phyloP scores from a whole-genome alignment of 257 asterid species.

The Henckelia pumila region DNA sequence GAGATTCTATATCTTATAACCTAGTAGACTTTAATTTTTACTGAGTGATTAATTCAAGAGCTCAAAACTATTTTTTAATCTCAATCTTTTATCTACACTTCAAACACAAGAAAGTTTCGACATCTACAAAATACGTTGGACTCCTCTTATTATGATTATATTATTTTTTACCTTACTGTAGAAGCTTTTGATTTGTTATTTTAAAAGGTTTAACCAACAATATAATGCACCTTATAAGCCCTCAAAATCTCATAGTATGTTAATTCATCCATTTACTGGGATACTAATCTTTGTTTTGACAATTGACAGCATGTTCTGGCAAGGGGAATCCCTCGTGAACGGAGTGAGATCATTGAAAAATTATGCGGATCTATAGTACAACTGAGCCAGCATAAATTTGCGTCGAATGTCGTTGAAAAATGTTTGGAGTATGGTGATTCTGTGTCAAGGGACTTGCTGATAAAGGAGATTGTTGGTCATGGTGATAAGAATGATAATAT shows the following conservation, averaged over 20 bases:
- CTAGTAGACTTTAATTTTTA: no score
- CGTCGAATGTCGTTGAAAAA: constrained; percentile 50
- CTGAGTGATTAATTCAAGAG: not conserved
- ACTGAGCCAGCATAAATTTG: constrained; percentile 54
- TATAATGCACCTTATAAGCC: not conserved
- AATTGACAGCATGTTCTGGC: constrained; percentile 47
- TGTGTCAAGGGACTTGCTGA: constrained; percentile 36
- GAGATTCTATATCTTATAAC: not conserved
- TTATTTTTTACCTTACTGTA: not conserved
- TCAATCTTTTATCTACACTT: not conserved
- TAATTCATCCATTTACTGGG: not conserved
- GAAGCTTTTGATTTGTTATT: not conserved
- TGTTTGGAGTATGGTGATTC: constrained; percentile 49
- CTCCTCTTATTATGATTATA: no score
- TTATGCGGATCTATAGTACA: constrained; percentile 40
- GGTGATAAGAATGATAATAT: constrained; percentile 43
- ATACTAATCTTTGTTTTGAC: constrained; percentile 13
- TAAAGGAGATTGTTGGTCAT: constrained; percentile 42
- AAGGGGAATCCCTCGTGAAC: constrained; percentile 48
- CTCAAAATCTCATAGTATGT: not conserved
- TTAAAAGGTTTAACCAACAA: not conserved
- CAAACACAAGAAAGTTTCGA: not conserved
- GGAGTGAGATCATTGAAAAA: constrained; percentile 43
- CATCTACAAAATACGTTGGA: not conserved
- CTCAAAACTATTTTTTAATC: not conserved